Conservation (phyloP, 345 rosid genomes). For the Hibiscus syriacus region DNA sequence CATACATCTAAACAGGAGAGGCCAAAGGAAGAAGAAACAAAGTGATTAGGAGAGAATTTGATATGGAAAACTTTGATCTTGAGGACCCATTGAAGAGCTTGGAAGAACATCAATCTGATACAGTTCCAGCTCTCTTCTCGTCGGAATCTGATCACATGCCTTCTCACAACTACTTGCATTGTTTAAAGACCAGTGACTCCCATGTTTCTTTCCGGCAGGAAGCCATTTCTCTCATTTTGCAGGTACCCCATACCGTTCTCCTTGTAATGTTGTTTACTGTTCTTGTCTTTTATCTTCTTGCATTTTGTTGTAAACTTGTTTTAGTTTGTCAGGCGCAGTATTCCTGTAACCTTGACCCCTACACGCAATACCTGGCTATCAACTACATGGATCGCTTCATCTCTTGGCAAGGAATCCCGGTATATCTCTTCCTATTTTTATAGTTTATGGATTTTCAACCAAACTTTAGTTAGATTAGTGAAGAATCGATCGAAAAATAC, state of each 20-base stretch:
- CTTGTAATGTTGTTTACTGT: background rate
- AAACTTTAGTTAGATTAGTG: too few species aligned
- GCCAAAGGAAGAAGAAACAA: background rate
- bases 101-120: slow-evolving; percentile 12
- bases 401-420: slow-evolving; percentile 30
- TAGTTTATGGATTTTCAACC: too few species aligned
- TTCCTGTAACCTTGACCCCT: slow-evolving; percentile 27
- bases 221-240: slow-evolving; percentile 33
- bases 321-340: slow-evolving; percentile 13
- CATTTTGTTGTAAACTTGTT: slow-evolving; percentile 10
- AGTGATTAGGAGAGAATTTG: background rate
- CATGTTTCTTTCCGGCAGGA: slow-evolving; percentile 31
- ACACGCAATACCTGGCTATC: slow-evolving; percentile 38
- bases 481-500: background rate
- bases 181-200: slow-evolving; percentile 14
- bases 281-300: background rate
- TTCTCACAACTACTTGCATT: slow-evolving; percentile 13
- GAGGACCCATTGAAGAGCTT: slow-evolving; percentile 35
- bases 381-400: slow-evolving; percentile 52
- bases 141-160: slow-evolving; percentile 45
- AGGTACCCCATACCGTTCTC: slow-evolving; percentile 17
- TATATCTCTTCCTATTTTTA: too few species aligned
- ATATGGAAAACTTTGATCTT: slow-evolving; percentile 30
- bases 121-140: slow-evolving; percentile 25
- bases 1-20: background rate